Evolutionary conservation across 768 basidiomycete genomes (phyloP).

Genomic region (Floccularia luteovirens): DNA sequence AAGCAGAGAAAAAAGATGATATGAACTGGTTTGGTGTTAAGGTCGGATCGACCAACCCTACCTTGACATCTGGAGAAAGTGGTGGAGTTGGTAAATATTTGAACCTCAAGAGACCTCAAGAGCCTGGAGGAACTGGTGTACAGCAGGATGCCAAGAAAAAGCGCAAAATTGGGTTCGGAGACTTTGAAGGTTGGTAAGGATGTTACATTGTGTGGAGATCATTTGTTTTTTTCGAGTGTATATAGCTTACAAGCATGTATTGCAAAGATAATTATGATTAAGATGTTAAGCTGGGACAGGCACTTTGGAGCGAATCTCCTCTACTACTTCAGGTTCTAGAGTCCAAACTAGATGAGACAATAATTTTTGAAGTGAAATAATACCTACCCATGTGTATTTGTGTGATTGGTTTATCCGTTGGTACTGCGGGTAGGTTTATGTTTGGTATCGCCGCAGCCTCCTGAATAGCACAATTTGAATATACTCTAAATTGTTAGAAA

Average conservation of each 20-base stretch:
- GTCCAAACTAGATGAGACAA: neutral
- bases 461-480: neutral
- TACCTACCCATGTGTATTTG: conserved; percentile 21
- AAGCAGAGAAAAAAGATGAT: conserved; percentile 54
- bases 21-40: conserved; percentile 89
- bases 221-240: conserved; percentile 2
- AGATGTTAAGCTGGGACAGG: conserved; percentile 2
- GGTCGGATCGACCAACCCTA: conserved; percentile 44
- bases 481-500: neutral
- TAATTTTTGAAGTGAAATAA: conserved; percentile 2
- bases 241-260: no score
- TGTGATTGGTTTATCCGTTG: conserved; percentile 33
- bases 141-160: conserved; percentile 65
- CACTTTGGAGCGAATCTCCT: neutral
- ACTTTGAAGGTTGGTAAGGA: conserved; percentile 74
- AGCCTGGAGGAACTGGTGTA: conserved; percentile 10
- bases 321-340: neutral
- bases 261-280: no score
- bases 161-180: conserved; percentile 82
- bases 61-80: conserved; percentile 17
- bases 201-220: conserved; percentile 1
- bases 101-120: conserved; percentile 40
- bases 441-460: neutral
- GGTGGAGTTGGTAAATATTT: conserved; percentile 78
- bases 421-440: conserved; percentile 47